Evolutionary conservation across 208 protist genomes (phyloP).

Genomic region (Wallacemonas sp.): DNA sequence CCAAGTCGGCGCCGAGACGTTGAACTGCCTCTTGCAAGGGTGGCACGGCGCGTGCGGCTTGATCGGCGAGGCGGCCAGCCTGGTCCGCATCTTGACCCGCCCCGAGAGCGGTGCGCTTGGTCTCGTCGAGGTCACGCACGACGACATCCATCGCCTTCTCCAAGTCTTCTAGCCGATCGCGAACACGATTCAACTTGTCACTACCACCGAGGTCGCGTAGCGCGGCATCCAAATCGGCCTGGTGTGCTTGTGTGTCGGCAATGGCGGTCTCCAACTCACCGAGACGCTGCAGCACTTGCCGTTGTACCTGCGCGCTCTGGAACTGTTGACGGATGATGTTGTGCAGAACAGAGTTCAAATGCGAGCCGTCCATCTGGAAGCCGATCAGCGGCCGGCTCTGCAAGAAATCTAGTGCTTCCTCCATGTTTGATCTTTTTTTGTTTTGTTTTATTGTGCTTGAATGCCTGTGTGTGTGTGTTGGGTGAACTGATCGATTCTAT

Average conservation of each 20-base stretch:
- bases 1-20: constrained; percentile 31
- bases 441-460: background rate
- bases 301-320: constrained; percentile 34
- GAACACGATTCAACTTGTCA: constrained; percentile 36
- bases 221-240: constrained; percentile 44
- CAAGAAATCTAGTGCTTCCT: constrained; percentile 67
- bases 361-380: constrained; percentile 82
- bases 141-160: constrained; percentile 43
- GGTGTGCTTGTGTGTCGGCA: constrained; percentile 34
- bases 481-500: background rate
- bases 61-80: constrained; percentile 44
- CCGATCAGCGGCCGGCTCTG: constrained; percentile 80
- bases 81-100: constrained; percentile 49
- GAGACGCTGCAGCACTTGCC: constrained; percentile 49
- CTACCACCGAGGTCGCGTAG: constrained; percentile 34
- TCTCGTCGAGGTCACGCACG: constrained; percentile 42
- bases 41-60: constrained; percentile 33
- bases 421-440: constrained; percentile 29
- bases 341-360: constrained; percentile 72
- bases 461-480: background rate
- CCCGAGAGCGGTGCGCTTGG: constrained; percentile 21
- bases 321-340: constrained; percentile 60
- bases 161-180: constrained; percentile 48
- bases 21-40: constrained; percentile 41
- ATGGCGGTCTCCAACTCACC: constrained; percentile 43